phyloP scores from a whole-genome alignment of 73 alveolate genomes.

The Paramecium biaurelia region DNA sequence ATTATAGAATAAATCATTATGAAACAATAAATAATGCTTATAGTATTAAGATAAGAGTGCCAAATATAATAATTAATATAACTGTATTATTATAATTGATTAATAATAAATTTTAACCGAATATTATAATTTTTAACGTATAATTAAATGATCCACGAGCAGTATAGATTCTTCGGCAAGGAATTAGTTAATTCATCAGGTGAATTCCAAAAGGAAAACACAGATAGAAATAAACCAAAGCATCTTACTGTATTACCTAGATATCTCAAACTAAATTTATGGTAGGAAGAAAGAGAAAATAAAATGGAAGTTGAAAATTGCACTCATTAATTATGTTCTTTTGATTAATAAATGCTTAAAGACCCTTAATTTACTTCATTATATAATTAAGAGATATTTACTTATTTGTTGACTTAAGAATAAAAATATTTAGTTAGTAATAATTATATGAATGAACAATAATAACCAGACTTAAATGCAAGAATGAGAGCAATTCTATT shows the following conservation, averaged over 20 bases:
- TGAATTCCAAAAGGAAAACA: not conserved
- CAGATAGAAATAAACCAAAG: constrained; percentile 24
- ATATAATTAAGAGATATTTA: not conserved
- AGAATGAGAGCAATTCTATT: constrained; percentile 79
- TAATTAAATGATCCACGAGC: not conserved
- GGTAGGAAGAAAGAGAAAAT: constrained; percentile 28
- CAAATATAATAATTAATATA: constrained; percentile 59
- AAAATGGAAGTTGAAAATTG: not conserved
- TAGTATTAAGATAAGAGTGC: constrained; percentile 71
- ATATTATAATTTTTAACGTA: constrained; percentile 19
- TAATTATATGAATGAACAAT: constrained; percentile 11
- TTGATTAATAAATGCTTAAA: not conserved
- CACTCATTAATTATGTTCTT: not conserved
- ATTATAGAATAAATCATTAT: constrained; percentile 57
- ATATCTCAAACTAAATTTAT: constrained; percentile 15
- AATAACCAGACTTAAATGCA: constrained; percentile 73
- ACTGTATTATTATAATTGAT: constrained; percentile 27
- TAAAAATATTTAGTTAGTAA: not conserved
- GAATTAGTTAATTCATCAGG: constrained; percentile 46
- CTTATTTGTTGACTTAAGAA: not conserved
- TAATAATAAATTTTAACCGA: not conserved
- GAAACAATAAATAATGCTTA: constrained; percentile 74
- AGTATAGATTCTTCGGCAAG: constrained; percentile 25
- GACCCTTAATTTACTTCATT: not conserved
- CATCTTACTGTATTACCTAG: constrained; percentile 38